Evolutionary conservation across 169 alveolate genomes (phyloP), one percentile per base, ranked within the genome.

Genomic region (Eimeria brunetti): DNA sequence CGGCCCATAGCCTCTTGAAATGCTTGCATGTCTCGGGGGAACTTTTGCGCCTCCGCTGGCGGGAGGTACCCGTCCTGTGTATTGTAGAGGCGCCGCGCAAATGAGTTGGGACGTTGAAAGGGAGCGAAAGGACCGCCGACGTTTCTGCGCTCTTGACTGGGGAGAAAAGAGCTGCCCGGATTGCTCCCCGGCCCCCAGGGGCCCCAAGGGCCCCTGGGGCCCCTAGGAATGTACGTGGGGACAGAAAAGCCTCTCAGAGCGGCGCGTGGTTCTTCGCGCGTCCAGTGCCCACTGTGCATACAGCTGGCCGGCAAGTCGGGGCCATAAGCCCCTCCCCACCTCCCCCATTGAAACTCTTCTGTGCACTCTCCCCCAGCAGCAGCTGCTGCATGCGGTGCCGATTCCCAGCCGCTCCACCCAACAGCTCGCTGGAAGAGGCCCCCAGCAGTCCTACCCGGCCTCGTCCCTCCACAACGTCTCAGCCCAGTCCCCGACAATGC

Each of bases 1-100:
- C n/a, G 76, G 78, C 76, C 30, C 76, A 84, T 67, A 60, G 91
- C 91, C 76, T 84, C 60, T 44, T 84, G 75, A 46, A 84, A 84
- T 27, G 91, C 91, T 24, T 56, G 56, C 60, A 84, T 53, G 58
- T 84, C 78, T 58, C 64, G 46, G 9, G 91, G 91, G 53, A 53
- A 56, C 33, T 56, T 78, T 20, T 81, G 71, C 41, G 64, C 24
- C 69, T 81, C 89, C 33, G 60, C 58, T 0, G 51, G 51, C 12
- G 85, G 36, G 24, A 75, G 85, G 38, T 38, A 41, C 38, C 85
- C 85, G 58, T 44, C 58, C 58, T 75, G 85, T 24, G 58, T 36
- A 41, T 75, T 75, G 51, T 75, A 64, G 4, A 64, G 44, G 76
- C 76, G 76, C 41, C 76, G 38, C 7, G 44, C 27, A 64, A 1